Conservation (phyloP, 2,329 filamentous ascomycete species). For the Pleoardoris graminearum region DNA sequence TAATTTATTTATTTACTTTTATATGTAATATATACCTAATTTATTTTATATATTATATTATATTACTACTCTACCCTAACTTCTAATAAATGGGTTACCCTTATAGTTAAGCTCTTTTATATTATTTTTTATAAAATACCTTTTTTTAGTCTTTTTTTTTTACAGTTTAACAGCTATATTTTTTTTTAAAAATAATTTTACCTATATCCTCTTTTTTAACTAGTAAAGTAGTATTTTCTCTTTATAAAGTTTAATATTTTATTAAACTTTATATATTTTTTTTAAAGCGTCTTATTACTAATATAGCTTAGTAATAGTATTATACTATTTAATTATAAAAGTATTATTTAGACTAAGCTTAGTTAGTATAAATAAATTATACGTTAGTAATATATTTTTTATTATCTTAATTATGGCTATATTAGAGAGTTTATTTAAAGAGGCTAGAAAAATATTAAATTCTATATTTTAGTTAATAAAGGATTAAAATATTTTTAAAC, state of each 20-base stretch:
- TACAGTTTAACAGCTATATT: background rate
- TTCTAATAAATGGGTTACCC: background rate
- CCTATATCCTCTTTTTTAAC: background rate
- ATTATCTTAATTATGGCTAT: slow-evolving; percentile 1
- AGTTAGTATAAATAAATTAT: background rate
- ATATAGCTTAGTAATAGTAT: background rate
- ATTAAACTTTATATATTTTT: background rate
- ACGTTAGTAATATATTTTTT: background rate
- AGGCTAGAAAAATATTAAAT: background rate
- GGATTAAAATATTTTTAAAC: no score
- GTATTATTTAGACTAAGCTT: slow-evolving; percentile 3
- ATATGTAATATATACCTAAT: no score
- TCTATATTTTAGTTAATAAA: no score
- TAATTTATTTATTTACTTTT: no score
- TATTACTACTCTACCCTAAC: slow-evolving; percentile 3
- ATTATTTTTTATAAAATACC: slow-evolving; percentile 1
- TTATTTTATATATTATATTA: no score
- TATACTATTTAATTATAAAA: background rate
- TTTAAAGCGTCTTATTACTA: background rate
- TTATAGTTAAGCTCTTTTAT: slow-evolving; percentile 2
- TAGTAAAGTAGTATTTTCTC: background rate
- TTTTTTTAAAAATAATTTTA: background rate
- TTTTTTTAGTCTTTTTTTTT: background rate
- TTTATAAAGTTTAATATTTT: background rate
- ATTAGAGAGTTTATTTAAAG: background rate